phyloP scores from a whole-genome alignment of 306 rosid species.

The Rosa lucieae region DNA sequence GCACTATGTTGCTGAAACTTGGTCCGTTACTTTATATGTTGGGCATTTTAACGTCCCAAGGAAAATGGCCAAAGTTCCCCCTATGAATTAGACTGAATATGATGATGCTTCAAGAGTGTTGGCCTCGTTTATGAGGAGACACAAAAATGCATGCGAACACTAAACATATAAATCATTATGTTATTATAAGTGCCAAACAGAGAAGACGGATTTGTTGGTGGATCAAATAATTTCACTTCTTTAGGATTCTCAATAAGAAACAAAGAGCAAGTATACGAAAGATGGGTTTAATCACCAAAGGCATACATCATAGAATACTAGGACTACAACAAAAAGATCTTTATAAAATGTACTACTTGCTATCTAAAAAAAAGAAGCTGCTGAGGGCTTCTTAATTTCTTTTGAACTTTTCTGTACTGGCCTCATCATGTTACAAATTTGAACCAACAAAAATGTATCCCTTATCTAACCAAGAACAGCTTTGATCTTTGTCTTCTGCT shows the following conservation, averaged over 20 bases:
- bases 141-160: too few species aligned
- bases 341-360: conserved; percentile 3
- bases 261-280: neutral
- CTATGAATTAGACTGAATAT: too few species aligned
- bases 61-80: too few species aligned
- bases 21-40: neutral
- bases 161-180: too few species aligned
- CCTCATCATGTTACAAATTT: conserved; percentile 31
- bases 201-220: too few species aligned
- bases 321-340: conserved; percentile 19
- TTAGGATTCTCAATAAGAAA: neutral
- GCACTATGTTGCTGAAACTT: neutral
- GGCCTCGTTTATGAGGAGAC: too few species aligned
- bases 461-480: conserved; percentile 58
- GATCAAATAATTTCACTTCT: neutral
- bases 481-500: conserved; percentile 76
- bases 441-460: conserved; percentile 20
- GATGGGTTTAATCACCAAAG: neutral
- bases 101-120: too few species aligned
- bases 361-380: conserved; percentile 7
- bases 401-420: conserved; percentile 20
- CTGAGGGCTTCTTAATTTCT: conserved; percentile 17
- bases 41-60: too few species aligned
- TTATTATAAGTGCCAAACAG: too few species aligned
- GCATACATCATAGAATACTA: neutral